These are phyloP conservation scores for Triangularia setosa DNA, from an alignment of 2,329 filamentous ascomycete species.

Conservation along the genomic window DNA sequence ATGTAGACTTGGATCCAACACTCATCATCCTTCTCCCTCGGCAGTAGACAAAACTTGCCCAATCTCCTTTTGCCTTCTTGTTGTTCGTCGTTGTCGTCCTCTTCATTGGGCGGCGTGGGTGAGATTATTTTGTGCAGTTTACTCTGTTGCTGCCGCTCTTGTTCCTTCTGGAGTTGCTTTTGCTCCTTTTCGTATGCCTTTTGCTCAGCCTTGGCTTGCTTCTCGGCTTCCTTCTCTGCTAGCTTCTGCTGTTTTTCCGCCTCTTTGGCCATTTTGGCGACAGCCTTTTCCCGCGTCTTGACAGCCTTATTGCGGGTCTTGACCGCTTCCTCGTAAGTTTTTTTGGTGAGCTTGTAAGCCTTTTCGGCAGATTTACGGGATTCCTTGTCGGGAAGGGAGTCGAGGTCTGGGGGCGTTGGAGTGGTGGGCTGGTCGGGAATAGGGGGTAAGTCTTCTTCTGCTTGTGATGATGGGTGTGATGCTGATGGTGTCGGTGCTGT, in stretches of 20 bases:
- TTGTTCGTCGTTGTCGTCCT: conserved; percentile 27
- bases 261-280: conserved; percentile 48
- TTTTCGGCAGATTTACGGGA: conserved; percentile 66
- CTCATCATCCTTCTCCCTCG: conserved; percentile 57
- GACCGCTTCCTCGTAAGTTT: conserved; percentile 61
- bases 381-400: conserved; percentile 58
- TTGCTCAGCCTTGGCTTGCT: conserved; percentile 2
- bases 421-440: conserved; percentile 50
- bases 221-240: conserved; percentile 11
- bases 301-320: conserved; percentile 64
- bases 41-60: conserved; percentile 76
- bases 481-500: no score
- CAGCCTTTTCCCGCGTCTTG: conserved; percentile 57
- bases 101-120: conserved; percentile 21
- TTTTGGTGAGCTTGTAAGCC: conserved; percentile 58
- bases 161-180: conserved; percentile 29
- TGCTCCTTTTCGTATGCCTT: conserved; percentile 40
- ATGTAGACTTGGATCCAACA: conserved; percentile 79
- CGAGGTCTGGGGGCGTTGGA: conserved; percentile 54
- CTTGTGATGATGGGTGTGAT: background rate
- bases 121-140: background rate
- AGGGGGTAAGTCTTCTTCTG: conserved; percentile 32
- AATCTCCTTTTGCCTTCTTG: conserved; percentile 15
- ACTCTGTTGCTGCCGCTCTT: conserved; percentile 23
- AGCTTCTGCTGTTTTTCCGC: conserved; percentile 27